A percentile compares a stretch with the other conserved stretches of the same genome.
Evolutionary conservation across 2,329 filamentous ascomycete species (phyloP).

Genomic region (Talaromyces sp.): DNA sequence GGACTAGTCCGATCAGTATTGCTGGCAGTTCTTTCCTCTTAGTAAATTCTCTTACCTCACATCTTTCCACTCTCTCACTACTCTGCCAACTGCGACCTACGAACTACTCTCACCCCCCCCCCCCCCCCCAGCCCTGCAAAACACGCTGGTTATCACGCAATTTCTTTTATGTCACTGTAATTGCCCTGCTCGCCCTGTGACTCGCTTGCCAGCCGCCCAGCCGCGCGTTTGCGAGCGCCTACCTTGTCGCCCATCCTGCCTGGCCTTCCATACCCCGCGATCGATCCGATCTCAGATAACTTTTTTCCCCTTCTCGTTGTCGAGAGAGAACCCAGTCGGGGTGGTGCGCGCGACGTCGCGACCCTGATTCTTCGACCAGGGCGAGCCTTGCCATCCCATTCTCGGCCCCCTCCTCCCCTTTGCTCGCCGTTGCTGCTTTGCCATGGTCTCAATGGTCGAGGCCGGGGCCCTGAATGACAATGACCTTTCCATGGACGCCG

Average conservation of each 20-base stretch:
- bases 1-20: background rate
- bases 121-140: conserved; percentile 4
- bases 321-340: background rate
- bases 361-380: background rate
- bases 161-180: conserved; percentile 38
- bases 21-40: conserved; percentile 18
- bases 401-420: background rate
- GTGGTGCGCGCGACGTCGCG: background rate
- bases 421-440: conserved; percentile 5
- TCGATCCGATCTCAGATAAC: background rate
- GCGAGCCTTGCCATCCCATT: background rate
- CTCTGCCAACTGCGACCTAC: conserved; percentile 2
- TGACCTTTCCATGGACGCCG: conserved; percentile 35
- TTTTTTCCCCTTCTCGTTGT: background rate
- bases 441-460: conserved; percentile 44
- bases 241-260: background rate
- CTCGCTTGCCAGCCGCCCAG: conserved; percentile 31
- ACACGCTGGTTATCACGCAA: conserved; percentile 14
- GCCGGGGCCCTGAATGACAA: conserved; percentile 33
- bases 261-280: conserved; percentile 1
- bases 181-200: conserved; percentile 15
- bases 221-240: conserved; percentile 28
- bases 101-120: conserved; percentile 15
- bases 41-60: conserved; percentile 40
- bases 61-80: conserved; percentile 17